Evolutionary conservation across 192 early-diverging fungal species (phyloP), one percentile per base, ranked within the genome.

Genomic region (Coemansia erecta): DNA sequence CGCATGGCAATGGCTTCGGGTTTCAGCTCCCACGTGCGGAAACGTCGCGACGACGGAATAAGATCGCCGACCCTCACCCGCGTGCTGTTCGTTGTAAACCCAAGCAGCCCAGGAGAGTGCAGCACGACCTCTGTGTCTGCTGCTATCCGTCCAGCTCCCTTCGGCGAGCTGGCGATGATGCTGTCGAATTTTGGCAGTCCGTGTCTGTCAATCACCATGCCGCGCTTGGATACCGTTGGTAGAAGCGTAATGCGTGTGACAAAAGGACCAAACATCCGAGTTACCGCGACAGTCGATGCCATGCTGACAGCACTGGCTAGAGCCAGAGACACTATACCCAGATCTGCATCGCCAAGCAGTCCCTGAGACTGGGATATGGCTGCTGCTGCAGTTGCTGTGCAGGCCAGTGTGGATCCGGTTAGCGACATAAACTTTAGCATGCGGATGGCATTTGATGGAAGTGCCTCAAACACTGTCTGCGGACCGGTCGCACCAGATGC

Each of bases 361-460:
- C 57, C 72, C 21, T 56, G 56, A 0, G 47, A 39, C 41, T 80
- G 72, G 0, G 61, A 17, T n/a, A 50, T 31, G 22, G 48, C 44
- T 3, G 65, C 53, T 23, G 42, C 67, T 0, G 18, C 61, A 2
- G 77, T 80, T 15, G 72, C 63, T 14, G 72, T 67, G 51, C 72
- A 74, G 10, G 68, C 70, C 2, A 57, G 24, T 19, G 46, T 18
- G n/a, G 77, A 60, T 22, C 77, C 77, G 1, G 57, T 39, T 19
- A 80, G 48, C 40, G 77, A 80, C 77, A 80, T 80, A 37, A 74
- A 67, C 63, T 80, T 80, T 18, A 80, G 72, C 61, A 80, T 65
- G 18, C 76, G 76, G 14, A 79, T 55, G 4, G 76, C 62, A 11
- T 55, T 58, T 1, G 66, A 70, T 6, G 76, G 62, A 33, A 64